Base-by-base conservation (phyloP, 768 basidiomycete species). In the Amanita exitialis region DNA sequence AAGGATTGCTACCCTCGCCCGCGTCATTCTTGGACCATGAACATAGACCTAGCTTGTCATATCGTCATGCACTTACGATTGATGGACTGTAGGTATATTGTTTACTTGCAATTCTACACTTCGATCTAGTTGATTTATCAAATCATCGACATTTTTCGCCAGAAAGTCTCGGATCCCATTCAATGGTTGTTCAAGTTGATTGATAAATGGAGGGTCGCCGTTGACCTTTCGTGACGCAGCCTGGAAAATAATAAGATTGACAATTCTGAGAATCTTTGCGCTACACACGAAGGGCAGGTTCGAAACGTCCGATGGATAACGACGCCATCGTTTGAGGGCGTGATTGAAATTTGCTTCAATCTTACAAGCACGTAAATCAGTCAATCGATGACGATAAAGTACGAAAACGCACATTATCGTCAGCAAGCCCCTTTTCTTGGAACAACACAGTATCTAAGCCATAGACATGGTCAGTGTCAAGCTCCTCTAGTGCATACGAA, bases 1-100 rank as follows among this genome's bases (percentile, higher is more conserved):
- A 7, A 99, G 75, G 7, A 99, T 74, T 2, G 86, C 92, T 2
- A 96, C 72, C 47, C 84, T 75, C 3, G 83, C 73, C 45, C 70
- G 63, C 6, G 71, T 70, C 47, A 59, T 49, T 3, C 52, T 53
- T 10, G 53, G 56, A 13, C 67, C 66, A 25, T 38, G 21, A 44
- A 35, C 18, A 50, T 18, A 51, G n/a, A 47, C 39, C 47, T 9
- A 53, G 9, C 28, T 35, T 23, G 9, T 35, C 16, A 21, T 27
- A 36, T 53, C 25, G 27, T 20, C 53, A 53, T 20, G 9, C 12
- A 63, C 68, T 49, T 56, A 75, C 74, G 61, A 46, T 34, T 44
- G 16, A 10, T 36, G 9, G 50, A 61, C 59, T 37, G 62, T 61
- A 12, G 90, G 89, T 28, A 95, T 86, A 61, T 87, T 71, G 35